Conservation (phyloP, 768 basidiomycete species). For the Lactarius deliciosus region DNA sequence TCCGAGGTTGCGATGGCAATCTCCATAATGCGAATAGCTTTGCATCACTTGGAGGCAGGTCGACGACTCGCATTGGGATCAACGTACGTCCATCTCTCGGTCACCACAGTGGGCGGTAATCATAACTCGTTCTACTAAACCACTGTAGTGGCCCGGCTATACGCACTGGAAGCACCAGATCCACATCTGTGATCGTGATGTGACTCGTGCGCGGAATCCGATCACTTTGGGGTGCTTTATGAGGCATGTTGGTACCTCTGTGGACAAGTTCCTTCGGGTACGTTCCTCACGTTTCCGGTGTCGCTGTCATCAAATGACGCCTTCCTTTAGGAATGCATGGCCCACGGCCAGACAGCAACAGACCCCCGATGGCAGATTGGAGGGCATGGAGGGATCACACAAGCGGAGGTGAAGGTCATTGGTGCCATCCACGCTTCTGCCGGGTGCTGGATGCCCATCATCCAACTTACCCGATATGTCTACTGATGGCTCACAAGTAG, state of each 20-base stretch:
- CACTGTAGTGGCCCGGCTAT: conserved; percentile 19
- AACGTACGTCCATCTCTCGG: not conserved
- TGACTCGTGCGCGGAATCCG: not conserved
- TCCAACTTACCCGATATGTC: conserved; percentile 20
- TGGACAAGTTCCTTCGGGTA: conserved; percentile 16
- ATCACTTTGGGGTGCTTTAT: conserved; percentile 17
- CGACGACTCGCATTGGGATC: conserved; percentile 2
- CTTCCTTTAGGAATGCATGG: not conserved
- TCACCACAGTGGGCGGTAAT: not conserved
- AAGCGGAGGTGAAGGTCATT: conserved; percentile 12
- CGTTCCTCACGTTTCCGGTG: not conserved
- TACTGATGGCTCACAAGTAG: not conserved
- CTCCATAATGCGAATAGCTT: not conserved
- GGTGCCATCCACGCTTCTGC: conserved; percentile 20
- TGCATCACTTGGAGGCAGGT: not conserved
- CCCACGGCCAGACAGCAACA: not conserved
- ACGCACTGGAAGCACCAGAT: conserved; percentile 7
- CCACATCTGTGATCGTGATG: conserved; percentile 2
- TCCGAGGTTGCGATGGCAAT: conserved; percentile 12
- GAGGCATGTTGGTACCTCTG: conserved; percentile 7
- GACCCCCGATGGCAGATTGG: conserved; percentile 7
- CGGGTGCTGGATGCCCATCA: conserved; percentile 19
- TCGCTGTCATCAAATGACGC: not conserved
- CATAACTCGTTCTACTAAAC: not conserved
- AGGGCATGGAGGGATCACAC: not conserved